Evolutionary conservation across 164 flowering plant species (phyloP).

Genomic region (Houttuynia cordata): DNA sequence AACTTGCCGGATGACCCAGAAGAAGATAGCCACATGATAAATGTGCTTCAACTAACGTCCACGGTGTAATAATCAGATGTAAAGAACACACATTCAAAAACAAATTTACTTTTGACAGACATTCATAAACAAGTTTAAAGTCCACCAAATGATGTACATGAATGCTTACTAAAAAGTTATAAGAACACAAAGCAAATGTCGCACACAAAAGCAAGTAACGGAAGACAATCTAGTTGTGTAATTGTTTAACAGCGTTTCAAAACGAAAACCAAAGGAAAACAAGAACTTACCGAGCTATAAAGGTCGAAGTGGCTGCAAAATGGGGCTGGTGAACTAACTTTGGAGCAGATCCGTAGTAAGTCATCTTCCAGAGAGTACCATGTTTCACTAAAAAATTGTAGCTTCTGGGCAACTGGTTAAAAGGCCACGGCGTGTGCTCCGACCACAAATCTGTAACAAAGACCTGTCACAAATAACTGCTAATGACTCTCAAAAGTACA

Average conservation of each 20-base stretch:
- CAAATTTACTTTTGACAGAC: too few relatives aligned
- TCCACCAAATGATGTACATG: background rate
- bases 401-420: constrained; percentile 91
- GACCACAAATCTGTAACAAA: constrained; percentile 94
- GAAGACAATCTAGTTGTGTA: too few relatives aligned
- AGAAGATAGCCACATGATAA: background rate
- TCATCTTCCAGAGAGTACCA: constrained; percentile 85
- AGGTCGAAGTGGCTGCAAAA: constrained; percentile 90
- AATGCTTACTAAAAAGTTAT: too few relatives aligned
- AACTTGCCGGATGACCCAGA: constrained; percentile 37
- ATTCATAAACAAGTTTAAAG: background rate
- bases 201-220: too few relatives aligned
- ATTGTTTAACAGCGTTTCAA: background rate
- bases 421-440: constrained; percentile 99
- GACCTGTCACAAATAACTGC: constrained; percentile 52
- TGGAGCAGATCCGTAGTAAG: constrained; percentile 80
- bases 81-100: too few relatives aligned
- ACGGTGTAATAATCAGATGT: background rate
- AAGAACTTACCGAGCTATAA: constrained; percentile 70
- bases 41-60: background rate
- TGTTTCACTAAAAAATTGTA: constrained; percentile 93
- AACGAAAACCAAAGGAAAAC: background rate
- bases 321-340: constrained; percentile 81
- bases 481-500: constrained; percentile 1
- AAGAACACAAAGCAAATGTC: too few relatives aligned